Evolutionary conservation across 371 early-diverging fungal species (phyloP).

Genomic region (Syncephalastrum contaminatum): DNA sequence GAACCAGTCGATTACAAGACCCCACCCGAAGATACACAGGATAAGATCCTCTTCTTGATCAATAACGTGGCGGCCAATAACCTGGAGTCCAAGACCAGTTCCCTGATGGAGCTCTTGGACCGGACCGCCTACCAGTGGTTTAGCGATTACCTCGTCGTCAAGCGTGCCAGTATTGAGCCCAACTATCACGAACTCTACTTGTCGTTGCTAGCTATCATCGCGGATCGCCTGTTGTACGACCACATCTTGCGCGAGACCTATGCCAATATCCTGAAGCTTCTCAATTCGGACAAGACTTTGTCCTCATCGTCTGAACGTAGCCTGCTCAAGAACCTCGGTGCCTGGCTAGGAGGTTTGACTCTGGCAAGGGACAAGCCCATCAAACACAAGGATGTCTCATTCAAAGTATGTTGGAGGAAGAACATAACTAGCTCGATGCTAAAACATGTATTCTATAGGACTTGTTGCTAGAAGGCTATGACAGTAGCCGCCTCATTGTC

Average conservation of each 20-base stretch:
- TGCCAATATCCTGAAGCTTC: constrained; percentile 78
- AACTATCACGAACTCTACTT: constrained; percentile 92
- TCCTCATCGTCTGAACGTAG: constrained; percentile 87
- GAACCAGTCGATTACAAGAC: constrained; percentile 46
- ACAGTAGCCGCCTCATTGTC: constrained; percentile 83
- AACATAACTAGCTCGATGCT: not conserved
- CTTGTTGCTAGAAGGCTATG: constrained; percentile 88
- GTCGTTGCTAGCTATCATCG: constrained; percentile 71
- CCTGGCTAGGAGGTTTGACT: constrained; percentile 97
- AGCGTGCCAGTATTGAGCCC: constrained; percentile 92
- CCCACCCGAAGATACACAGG: constrained; percentile 77
- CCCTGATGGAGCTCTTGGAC: constrained; percentile 73
- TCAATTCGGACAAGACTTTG: constrained; percentile 92
- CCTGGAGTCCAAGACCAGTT: constrained; percentile 76
- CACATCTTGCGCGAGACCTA: constrained; percentile 89
- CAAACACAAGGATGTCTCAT: constrained; percentile 87
- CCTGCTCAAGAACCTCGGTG: constrained; percentile 91
- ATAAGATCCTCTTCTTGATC: constrained; percentile 94
- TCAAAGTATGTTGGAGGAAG: constrained; percentile 66
- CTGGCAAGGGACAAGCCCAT: constrained; percentile 93
- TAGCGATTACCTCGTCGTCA: constrained; percentile 88
- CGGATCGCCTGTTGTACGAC: constrained; percentile 57
- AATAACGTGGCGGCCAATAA: constrained; percentile 93
- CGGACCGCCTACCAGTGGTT: constrained; percentile 83
- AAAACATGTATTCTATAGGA: constrained; percentile 53